phyloP scores from a whole-genome alignment of 1,139 yeast species.

The Kluyveromyces sp. region DNA sequence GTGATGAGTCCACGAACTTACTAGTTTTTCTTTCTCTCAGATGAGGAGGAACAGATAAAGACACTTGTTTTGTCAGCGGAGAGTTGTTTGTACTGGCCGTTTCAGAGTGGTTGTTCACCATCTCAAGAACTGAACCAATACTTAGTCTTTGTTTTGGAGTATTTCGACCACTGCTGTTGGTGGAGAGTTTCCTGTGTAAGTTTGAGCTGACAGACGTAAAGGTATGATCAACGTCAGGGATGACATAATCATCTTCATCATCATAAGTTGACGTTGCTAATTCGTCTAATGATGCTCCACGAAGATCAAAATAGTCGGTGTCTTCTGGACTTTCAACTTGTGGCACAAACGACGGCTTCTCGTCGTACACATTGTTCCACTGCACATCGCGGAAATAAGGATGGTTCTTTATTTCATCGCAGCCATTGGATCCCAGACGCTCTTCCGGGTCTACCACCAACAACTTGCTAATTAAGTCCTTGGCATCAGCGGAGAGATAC shows the following conservation, averaged over 20 bases:
- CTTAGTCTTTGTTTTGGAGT: slow-evolving; percentile 25
- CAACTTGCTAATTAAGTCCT: slow-evolving; percentile 60
- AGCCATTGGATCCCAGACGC: slow-evolving; percentile 72
- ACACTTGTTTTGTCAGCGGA: slow-evolving; percentile 33
- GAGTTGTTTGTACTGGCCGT: slow-evolving; percentile 20
- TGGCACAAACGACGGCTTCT: slow-evolving; percentile 83
- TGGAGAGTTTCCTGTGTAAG: slow-evolving; percentile 7
- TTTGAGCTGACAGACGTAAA: slow-evolving; percentile 3
- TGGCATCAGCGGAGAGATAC: slow-evolving; percentile 60
- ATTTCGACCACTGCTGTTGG: slow-evolving; percentile 22
- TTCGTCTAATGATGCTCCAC: slow-evolving; percentile 74
- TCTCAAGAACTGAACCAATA: slow-evolving; percentile 28
- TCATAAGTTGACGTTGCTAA: slow-evolving; percentile 51
- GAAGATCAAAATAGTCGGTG: slow-evolving; percentile 82
- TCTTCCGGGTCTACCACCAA: slow-evolving; percentile 55
- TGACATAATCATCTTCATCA: slow-evolving; percentile 25
- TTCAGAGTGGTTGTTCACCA: slow-evolving; percentile 17
- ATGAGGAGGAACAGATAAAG: slow-evolving; percentile 48
- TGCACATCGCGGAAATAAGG: slow-evolving; percentile 65
- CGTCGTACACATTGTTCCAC: slow-evolving; percentile 71
- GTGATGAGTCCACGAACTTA: slow-evolving; percentile 57
- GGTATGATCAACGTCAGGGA: slow-evolving; percentile 4
- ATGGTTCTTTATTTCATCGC: slow-evolving; percentile 70
- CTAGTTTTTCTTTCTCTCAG: slow-evolving; percentile 60
- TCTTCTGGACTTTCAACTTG: slow-evolving; percentile 71